Conservation (phyloP, 78 protist genomes). For the Bigelowiella natans region DNA sequence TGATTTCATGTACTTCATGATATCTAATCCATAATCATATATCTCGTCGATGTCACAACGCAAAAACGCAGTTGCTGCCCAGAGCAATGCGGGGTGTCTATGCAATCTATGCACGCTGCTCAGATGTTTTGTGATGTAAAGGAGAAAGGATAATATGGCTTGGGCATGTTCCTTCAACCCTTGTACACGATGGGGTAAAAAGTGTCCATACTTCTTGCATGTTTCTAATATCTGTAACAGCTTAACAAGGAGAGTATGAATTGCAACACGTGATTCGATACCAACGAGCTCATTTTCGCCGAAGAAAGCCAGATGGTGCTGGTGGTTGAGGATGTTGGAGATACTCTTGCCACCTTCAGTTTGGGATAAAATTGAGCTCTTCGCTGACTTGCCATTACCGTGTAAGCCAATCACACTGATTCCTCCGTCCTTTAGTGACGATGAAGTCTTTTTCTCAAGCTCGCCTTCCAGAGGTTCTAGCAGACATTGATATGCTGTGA, state of each 20-base stretch:
- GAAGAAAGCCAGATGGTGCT: too few species aligned
- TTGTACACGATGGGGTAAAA: neutral
- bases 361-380: neutral
- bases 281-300: neutral
- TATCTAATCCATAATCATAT: neutral
- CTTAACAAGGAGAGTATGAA: neutral
- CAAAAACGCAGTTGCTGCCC: neutral
- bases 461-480: neutral
- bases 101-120: neutral
- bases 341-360: neutral
- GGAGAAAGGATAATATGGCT: neutral
- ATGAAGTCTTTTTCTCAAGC: neutral
- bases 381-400: neutral
- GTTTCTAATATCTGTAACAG: neutral
- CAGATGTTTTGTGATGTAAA: neutral
- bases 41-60: neutral
- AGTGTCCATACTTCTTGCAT: neutral
- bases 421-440: too few species aligned
- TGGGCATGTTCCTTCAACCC: neutral
- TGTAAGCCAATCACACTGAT: too few species aligned
- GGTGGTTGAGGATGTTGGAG: neutral
- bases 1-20: neutral
- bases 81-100: neutral
- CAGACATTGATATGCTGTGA: neutral
- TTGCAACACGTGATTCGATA: neutral